phyloP scores from a whole-genome alignment of 768 basidiomycete species.

The Tubosaeta sp. region DNA sequence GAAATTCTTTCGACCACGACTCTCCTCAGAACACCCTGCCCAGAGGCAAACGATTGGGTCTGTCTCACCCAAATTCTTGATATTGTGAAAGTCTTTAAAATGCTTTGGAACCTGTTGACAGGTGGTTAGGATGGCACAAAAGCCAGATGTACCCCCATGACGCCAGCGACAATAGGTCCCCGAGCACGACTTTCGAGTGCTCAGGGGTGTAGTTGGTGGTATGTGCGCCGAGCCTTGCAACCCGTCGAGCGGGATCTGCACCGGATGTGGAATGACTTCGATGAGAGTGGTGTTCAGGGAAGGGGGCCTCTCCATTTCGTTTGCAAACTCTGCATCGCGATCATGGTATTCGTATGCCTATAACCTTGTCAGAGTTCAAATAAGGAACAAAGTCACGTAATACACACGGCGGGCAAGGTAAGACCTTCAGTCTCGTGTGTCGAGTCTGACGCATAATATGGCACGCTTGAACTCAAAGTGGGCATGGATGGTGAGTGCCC shows the following conservation, averaged over 20 bases:
- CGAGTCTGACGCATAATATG: too few species aligned
- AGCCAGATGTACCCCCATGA: not conserved
- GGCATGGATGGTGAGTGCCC: not conserved
- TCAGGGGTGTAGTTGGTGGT: not conserved
- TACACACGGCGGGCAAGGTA: not conserved
- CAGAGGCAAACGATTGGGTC: not conserved
- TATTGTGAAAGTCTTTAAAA: not conserved
- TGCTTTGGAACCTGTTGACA: not conserved
- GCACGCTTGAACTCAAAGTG: not conserved
- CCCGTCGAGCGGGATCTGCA: not conserved
- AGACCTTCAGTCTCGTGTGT: not conserved
- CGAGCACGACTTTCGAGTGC: not conserved
- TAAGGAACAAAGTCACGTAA: not conserved
- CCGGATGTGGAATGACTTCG: not conserved
- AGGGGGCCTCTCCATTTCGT: too few species aligned
- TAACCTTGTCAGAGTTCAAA: too few species aligned
- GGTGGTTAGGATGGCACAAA: not conserved
- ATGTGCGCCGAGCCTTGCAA: not conserved
- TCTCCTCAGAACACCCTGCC: not conserved
- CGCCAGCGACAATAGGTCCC: not conserved
- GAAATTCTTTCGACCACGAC: slow-evolving; percentile 2
- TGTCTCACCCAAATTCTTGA: not conserved
- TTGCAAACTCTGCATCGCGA: too few species aligned
- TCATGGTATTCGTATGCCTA: too few species aligned
- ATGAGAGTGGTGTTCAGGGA: too few species aligned